These are phyloP conservation scores for Dactylonectria estremocensis DNA, from an alignment of 2,329 filamentous ascomycete genomes.

Conservation along the genomic window DNA sequence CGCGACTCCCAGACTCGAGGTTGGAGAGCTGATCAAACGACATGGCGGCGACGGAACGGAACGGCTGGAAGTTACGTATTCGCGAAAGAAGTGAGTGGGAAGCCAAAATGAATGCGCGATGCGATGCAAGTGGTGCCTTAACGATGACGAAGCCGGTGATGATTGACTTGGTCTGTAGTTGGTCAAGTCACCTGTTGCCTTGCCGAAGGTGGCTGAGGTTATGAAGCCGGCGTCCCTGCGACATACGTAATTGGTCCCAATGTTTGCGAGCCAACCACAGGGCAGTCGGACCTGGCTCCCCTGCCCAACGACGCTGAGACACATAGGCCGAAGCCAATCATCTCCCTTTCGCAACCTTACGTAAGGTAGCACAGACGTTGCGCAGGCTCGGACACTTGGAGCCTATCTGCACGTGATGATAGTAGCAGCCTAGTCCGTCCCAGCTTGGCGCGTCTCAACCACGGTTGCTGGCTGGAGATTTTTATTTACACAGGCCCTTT, in stretches of 20 bases:
- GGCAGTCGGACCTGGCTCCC: conserved; percentile 33
- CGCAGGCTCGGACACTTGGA: neutral
- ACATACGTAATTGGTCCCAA: conserved; percentile 50
- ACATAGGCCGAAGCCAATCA: neutral
- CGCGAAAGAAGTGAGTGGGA: conserved; percentile 18
- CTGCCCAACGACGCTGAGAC: conserved; percentile 9
- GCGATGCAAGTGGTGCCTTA: conserved; percentile 19
- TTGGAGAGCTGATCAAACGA: conserved; percentile 91
- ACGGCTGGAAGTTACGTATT: conserved; percentile 17
- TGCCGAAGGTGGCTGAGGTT: conserved; percentile 43
- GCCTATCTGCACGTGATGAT: conserved; percentile 51
- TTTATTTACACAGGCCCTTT: conserved; percentile 51
- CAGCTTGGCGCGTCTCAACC: conserved; percentile 39
- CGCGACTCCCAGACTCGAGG: conserved; percentile 83
- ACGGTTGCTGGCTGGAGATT: conserved; percentile 53
- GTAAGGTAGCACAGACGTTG: too few relatives aligned
- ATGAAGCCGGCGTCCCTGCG: conserved; percentile 36
- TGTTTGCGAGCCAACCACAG: conserved; percentile 37
- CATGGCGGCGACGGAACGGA: conserved; percentile 67
- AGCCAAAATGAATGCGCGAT: conserved; percentile 20
- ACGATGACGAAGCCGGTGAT: conserved; percentile 19
- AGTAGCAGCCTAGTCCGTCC: conserved; percentile 30
- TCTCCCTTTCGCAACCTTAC: too few relatives aligned
- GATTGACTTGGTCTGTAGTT: conserved; percentile 25
- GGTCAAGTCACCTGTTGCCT: conserved; percentile 47